Evolutionary conservation across 495 filamentous ascomycete species (phyloP).

Genomic region (Clavariopsis aquatica): DNA sequence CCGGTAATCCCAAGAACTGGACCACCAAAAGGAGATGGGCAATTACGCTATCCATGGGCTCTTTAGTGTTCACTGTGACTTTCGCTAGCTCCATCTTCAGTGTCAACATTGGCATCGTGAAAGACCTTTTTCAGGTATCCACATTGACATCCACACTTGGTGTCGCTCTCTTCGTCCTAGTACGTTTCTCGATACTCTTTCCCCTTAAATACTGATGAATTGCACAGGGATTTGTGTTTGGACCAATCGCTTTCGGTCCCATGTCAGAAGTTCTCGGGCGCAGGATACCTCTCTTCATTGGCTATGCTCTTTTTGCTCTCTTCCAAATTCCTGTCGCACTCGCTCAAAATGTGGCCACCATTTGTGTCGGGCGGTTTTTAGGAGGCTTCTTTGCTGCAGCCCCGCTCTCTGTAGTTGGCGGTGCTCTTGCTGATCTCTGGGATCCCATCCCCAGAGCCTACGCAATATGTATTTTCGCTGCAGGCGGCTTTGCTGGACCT

Average conservation of each 20-base stretch:
- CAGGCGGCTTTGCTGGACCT: constrained; percentile 42
- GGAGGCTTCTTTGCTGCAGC: constrained; percentile 64
- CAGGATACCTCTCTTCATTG: constrained; percentile 56
- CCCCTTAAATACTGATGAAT: neutral
- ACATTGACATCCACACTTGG: constrained; percentile 14
- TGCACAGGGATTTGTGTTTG: constrained; percentile 43
- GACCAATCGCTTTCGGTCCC: constrained; percentile 61
- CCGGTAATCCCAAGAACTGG: constrained; percentile 36
- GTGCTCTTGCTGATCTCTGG: constrained; percentile 65
- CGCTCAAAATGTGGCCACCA: constrained; percentile 58
- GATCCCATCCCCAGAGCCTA: constrained; percentile 61
- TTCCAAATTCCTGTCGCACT: constrained; percentile 66
- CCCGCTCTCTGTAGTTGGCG: constrained; percentile 63
- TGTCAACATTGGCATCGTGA: constrained; percentile 16
- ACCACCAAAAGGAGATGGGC: constrained; percentile 25
- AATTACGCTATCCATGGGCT: constrained; percentile 32
- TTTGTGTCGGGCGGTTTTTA: constrained; percentile 65
- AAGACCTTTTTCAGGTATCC: constrained; percentile 15
- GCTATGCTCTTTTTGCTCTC: constrained; percentile 58
- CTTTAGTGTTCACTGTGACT: constrained; percentile 31
- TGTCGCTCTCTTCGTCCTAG: constrained; percentile 26
- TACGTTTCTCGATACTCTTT: neutral
- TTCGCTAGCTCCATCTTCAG: constrained; percentile 32
- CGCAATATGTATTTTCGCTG: constrained; percentile 60
- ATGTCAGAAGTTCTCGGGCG: constrained; percentile 62